Percentiles rank a stretch among this genome's conserved stretches.
phyloP scores from a whole-genome alignment of 2,329 filamentous ascomycete species.

The Penicillium polonicum region DNA sequence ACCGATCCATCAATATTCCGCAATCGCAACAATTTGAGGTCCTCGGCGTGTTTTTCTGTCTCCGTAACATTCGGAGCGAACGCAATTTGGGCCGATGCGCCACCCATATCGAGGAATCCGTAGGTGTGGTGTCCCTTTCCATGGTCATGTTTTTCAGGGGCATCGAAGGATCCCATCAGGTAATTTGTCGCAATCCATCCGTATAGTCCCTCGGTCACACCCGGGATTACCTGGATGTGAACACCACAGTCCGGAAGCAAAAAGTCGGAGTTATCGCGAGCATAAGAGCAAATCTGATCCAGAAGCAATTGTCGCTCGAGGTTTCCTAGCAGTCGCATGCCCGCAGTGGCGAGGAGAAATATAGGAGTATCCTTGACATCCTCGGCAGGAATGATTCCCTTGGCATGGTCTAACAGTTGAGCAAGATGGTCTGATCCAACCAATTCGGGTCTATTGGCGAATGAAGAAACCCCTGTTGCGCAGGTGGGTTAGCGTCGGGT shows the following conservation, averaged over 20 bases:
- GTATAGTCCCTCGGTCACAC: slow-evolving; percentile 92
- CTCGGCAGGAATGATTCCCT: slow-evolving; percentile 70
- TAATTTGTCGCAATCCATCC: slow-evolving; percentile 99
- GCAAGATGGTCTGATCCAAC: slow-evolving; percentile 82
- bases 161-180: slow-evolving; percentile 84
- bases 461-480: slow-evolving; percentile 72
- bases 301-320: slow-evolving; percentile 71
- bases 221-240: slow-evolving; percentile 91
- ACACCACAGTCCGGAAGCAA: slow-evolving; percentile 83
- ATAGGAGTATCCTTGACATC: slow-evolving; percentile 83
- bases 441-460: slow-evolving; percentile 70
- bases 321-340: slow-evolving; percentile 81
- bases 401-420: slow-evolving; percentile 75
- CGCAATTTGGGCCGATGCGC: slow-evolving; percentile 94
- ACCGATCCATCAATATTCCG: slow-evolving; percentile 76
- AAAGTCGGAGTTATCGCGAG: slow-evolving; percentile 73
- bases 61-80: slow-evolving; percentile 95
- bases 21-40: slow-evolving; percentile 81
- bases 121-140: slow-evolving; percentile 91
- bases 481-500: slow-evolving; percentile 7
- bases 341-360: slow-evolving; percentile 92
- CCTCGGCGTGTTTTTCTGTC: slow-evolving; percentile 81
- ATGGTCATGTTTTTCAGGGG: slow-evolving; percentile 70
- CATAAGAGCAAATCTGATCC: slow-evolving; percentile 76
- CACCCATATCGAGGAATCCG: slow-evolving; percentile 97